These are phyloP conservation scores for Colletotrichum orchidophilum DNA, from an alignment of 2,329 filamentous ascomycete genomes.

Conservation along the genomic window DNA sequence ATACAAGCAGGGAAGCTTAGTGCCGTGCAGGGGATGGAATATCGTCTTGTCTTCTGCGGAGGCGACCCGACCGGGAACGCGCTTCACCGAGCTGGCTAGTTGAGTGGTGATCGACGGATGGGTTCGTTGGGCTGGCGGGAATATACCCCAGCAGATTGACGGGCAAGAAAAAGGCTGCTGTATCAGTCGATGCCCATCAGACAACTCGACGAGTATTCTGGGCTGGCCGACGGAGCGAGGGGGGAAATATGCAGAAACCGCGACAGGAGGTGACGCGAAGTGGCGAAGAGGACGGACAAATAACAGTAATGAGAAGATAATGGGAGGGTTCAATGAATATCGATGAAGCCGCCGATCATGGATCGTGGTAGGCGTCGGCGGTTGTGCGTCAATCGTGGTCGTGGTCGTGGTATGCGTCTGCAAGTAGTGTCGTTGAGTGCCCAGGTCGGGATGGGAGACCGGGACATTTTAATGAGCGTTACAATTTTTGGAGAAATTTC, in stretches of 20 bases:
- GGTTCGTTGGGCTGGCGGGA: not conserved
- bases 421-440: not conserved
- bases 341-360: not conserved
- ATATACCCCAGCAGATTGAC: not conserved
- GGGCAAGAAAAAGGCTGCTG: not conserved
- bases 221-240: not conserved
- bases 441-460: not conserved
- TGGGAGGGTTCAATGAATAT: not conserved
- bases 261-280: not conserved
- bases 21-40: not conserved
- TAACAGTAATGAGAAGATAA: not conserved
- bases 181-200: constrained; percentile 17
- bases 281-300: not conserved
- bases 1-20: constrained; percentile 3
- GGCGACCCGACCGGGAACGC: not conserved
- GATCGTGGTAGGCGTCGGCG: not conserved
- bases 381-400: not conserved
- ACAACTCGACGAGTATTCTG: not conserved
- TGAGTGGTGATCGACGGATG: not conserved
- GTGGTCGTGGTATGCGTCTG: not conserved
- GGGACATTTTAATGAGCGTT: not conserved
- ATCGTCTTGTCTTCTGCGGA: not conserved
- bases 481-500: constrained; percentile 23
- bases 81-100: not conserved
- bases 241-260: not conserved